Base-by-base conservation (phyloP, 176 grass and related monocot species). In the Ananas comosus region DNA sequence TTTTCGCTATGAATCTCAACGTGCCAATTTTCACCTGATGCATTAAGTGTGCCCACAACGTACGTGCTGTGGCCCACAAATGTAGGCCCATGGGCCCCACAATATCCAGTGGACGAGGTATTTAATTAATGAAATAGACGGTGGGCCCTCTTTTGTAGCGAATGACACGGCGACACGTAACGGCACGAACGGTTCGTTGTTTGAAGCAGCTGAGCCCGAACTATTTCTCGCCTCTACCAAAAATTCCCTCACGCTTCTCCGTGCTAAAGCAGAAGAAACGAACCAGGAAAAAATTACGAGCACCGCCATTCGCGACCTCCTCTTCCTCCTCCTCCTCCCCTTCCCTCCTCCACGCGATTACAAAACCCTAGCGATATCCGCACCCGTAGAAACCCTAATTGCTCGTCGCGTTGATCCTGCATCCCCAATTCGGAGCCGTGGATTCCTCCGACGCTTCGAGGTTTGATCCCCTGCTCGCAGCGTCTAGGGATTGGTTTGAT, bases 261-360 rank as follows among this genome's bases (percentile, higher is more conserved):
- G 10, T 6, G 56, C 56, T 61, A 61, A n/a, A 61, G 21, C 56
- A 22, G 7, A 22, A 61, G 16, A 56, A 21, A 61, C 56, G 16
- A 22, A 61, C 7, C 2, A 61, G 56, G 56, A 22, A 4, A 56
- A 61, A 61, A 18, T 19, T 19, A 61, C 9, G 56, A 22, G n/a
- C 56, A 61, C 54, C 54, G 16, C 3, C 54, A 59, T 59, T 18
- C 4, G n/a, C 54, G 54, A 59, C 13, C 53, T 51, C 69, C 49
- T 86, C 50, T 50, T 76, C 49, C 17, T 48, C 25, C 59, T 77
- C 64, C 33, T 69, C 13, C 28, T 49, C 8, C 47, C 50, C 14
- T 22, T 54, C 33, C n/a, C 48, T 33, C 12, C 65, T 70, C 74
- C 47, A 76, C 4, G 72, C 27, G 25, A 74, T 49, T 64, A 29